A percentile compares a stretch with the other conserved stretches of the same genome.
Evolutionary conservation across 2,329 filamentous ascomycete genomes (phyloP).

Genomic region (Penicillium sp.): DNA sequence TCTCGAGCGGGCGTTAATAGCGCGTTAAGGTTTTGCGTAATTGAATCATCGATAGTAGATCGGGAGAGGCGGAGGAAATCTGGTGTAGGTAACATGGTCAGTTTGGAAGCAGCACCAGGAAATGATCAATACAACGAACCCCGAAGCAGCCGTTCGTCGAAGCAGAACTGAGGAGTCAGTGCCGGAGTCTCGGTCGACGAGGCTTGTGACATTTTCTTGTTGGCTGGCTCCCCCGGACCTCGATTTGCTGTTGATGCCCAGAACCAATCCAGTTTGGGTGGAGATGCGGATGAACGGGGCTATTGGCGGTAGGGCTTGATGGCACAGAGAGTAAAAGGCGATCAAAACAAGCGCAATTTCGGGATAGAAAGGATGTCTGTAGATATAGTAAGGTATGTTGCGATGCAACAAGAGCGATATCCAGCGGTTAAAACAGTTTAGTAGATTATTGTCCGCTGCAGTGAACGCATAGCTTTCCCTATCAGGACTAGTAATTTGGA

Average conservation of each 20-base stretch:
- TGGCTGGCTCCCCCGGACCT: slow-evolving; percentile 18
- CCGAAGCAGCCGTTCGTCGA: slow-evolving; percentile 63
- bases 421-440: background rate
- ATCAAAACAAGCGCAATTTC: background rate
- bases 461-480: slow-evolving; percentile 3
- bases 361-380: background rate
- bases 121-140: slow-evolving; percentile 46
- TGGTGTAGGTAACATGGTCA: slow-evolving; percentile 58
- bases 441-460: background rate
- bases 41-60: slow-evolving; percentile 82
- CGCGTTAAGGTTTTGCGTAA: slow-evolving; percentile 87
- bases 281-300: slow-evolving; percentile 2
- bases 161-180: slow-evolving; percentile 72
- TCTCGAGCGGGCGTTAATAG: slow-evolving; percentile 66
- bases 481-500: slow-evolving; percentile 5
- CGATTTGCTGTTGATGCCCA: slow-evolving; percentile 31
- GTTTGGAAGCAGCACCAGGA: slow-evolving; percentile 10
- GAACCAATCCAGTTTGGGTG: slow-evolving; percentile 40
- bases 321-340: background rate
- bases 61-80: slow-evolving; percentile 89
- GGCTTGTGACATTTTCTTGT: slow-evolving; percentile 37
- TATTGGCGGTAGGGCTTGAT: background rate
- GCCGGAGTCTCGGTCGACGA: slow-evolving; percentile 44
- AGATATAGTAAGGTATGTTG: background rate
- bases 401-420: background rate